These are phyloP conservation scores for Neonectria punicea DNA, from an alignment of 2,329 filamentous ascomycete species.

Conservation along the genomic window DNA sequence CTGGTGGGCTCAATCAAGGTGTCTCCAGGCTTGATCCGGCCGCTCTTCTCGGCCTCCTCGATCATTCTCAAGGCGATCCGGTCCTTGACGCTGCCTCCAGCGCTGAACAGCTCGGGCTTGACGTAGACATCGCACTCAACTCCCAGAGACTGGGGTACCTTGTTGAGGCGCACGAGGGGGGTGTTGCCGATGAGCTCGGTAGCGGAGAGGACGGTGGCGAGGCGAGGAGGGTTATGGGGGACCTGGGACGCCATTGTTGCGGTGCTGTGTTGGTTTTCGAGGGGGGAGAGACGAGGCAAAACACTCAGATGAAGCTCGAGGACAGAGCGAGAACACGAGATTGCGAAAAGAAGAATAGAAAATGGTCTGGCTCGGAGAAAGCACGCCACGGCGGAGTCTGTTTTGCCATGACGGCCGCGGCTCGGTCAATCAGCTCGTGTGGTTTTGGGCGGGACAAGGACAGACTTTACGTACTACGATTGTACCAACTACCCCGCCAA, in stretches of 20 bases:
- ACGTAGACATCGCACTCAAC: slow-evolving; percentile 90
- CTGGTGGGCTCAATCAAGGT: slow-evolving; percentile 98
- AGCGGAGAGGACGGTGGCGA: slow-evolving; percentile 67
- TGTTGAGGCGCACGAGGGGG: slow-evolving; percentile 93
- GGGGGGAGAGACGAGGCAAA: background rate
- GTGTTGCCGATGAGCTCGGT: slow-evolving; percentile 94
- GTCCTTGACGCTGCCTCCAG: slow-evolving; percentile 93
- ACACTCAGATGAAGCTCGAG: background rate
- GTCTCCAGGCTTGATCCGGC: slow-evolving; percentile 95
- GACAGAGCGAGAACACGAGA: background rate
- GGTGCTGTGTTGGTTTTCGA: background rate
- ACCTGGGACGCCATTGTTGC: slow-evolving; percentile 42
- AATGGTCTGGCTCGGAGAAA: slow-evolving; percentile 18
- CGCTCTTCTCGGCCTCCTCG: slow-evolving; percentile 89
- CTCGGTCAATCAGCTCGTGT: slow-evolving; percentile 25
- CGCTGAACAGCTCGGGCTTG: slow-evolving; percentile 94
- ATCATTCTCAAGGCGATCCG: slow-evolving; percentile 97
- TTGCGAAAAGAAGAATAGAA: slow-evolving; percentile 1
- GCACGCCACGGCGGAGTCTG: slow-evolving; percentile 41
- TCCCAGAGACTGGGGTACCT: slow-evolving; percentile 88
- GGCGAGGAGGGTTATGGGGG: slow-evolving; percentile 46
- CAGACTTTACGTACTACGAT: slow-evolving; percentile 16
- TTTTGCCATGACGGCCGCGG: slow-evolving; percentile 25
- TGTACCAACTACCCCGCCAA: slow-evolving; percentile 42
- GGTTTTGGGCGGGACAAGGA: slow-evolving; percentile 31